A percentile compares a stretch with the other conserved stretches of the same genome.
Conservation (phyloP, 1,284 basidiomycete genomes). For the Rhodofomes roseus region DNA sequence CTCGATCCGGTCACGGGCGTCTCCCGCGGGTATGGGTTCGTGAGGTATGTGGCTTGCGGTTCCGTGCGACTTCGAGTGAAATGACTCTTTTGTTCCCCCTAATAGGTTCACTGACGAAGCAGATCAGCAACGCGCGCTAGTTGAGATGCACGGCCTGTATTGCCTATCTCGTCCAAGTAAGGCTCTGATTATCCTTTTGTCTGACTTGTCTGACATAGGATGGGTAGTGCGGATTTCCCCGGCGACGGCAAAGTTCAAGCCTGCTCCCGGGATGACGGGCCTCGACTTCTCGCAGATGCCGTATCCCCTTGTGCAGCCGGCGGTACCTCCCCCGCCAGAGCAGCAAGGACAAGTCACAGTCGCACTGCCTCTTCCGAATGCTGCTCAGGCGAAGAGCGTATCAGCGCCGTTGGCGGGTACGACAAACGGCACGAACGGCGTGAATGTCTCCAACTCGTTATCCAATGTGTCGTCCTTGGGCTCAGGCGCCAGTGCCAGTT, state of each 20-base stretch:
- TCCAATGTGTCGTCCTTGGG: slow-evolving; percentile 58
- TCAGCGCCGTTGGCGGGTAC: slow-evolving; percentile 62
- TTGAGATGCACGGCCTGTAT: slow-evolving; percentile 87
- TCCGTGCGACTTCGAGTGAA: slow-evolving; percentile 1
- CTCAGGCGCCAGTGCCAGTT: slow-evolving; percentile 48
- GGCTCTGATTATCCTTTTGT: slow-evolving; percentile 23
- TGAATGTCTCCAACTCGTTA: slow-evolving; percentile 43
- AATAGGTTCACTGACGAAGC: slow-evolving; percentile 78
- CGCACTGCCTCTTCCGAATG: slow-evolving; percentile 42
- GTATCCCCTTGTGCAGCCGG: slow-evolving; percentile 33
- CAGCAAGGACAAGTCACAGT: slow-evolving; percentile 37
- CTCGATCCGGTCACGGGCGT: slow-evolving; percentile 84
- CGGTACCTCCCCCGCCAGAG: slow-evolving; percentile 22
- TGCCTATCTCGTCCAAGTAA: slow-evolving; percentile 81
- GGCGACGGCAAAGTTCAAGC: slow-evolving; percentile 84
- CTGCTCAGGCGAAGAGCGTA: slow-evolving; percentile 52
- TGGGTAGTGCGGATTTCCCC: slow-evolving; percentile 80
- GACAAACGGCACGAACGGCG: slow-evolving; percentile 14
- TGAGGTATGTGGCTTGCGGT: slow-evolving; percentile 49
- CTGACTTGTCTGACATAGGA: slow-evolving; percentile 6
- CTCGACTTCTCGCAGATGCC: slow-evolving; percentile 49
- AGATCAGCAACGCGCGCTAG: slow-evolving; percentile 83
- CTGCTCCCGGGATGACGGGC: slow-evolving; percentile 39
- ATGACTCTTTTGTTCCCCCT: slow-evolving; percentile 11
- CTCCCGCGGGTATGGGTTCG: slow-evolving; percentile 88